Base-by-base conservation (phyloP, 805 yeast genomes). In the Kodamaea neixiangensis region DNA sequence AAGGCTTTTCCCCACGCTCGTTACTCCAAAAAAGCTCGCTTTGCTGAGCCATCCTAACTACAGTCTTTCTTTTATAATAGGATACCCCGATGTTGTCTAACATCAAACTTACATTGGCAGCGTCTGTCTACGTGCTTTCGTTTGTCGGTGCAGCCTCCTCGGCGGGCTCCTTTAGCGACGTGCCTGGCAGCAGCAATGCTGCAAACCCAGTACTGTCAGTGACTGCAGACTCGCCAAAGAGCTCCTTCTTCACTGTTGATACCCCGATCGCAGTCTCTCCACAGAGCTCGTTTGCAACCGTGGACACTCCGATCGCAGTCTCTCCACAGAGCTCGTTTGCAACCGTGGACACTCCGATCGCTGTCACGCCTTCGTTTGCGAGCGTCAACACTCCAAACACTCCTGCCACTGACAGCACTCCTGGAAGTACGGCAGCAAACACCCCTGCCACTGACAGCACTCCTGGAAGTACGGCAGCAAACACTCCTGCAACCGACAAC, bases 11-110 rank as follows among this genome's bases (percentile, higher is more conserved):
- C 31, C 31, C 31, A 25, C 31, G 31, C 11, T 25, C 31, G 31
- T 25, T 25, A 9, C 5, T 13, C 31, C 31, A 3, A 25, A 25
- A 3, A 5, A 25, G 13, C 7, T 9, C 29, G 31, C 31, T 25
- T 25, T 25, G 31, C 31, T 25, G 10, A 25, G 31, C 31, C 11
- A 38, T 46, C 52, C 64, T 58, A 54, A 63, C 67, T 55, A 49
- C 58, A 53, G 67, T 63, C 67, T 46, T 55, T 63, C 67, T 51
- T 62, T 54, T 54, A 19, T 21, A 37, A 40, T 7, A 53, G 31
- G 31, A 25, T 25, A 25, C 31, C 31, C n/a, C 31, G 10, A 22
- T 22, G 31, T 5, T 25, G 21, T 37, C 11, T 29, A 52, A 44
- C 37, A 18, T 44, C 37, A 51, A 51, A 35, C 44, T 56, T n/a